Base-by-base conservation (phyloP, 2,329 filamentous ascomycete species). In the Ceratocystiopsis brevicomis region DNA sequence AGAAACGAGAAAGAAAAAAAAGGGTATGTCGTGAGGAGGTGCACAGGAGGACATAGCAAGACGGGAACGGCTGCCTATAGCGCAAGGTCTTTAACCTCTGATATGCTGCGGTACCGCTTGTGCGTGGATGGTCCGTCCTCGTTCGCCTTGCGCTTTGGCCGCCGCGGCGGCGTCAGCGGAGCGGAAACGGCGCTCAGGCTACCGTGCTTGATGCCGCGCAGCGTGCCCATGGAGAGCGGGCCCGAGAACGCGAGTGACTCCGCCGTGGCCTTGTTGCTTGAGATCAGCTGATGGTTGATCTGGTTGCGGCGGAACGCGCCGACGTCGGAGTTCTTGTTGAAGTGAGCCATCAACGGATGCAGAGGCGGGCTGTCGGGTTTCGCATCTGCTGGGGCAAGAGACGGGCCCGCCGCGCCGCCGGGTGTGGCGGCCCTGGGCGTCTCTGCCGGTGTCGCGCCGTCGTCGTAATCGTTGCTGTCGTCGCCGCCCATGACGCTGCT, bases 231-330 rank as follows among this genome's bases (percentile, higher is more conserved):
- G 55, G 73, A 66, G 58, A 76, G 70, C 8, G 72, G 68, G 41
- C 70, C 64, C 43, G 73, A 69, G 56, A 78, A 73, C 41, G 72
- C 67, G 21, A 81, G 64, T 36, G 76, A 76, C 52, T 79, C 70
- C 45, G 71, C 62, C 35, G 72, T 76, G 18, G 70, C 71, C 52
- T 73, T 69, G 53, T 69, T 71, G 59, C 70, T 74, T 49, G 70
- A 58, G 46, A 76, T 72, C 47, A 76, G 62, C 51, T 73, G 68
- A 54, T 73, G 68, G 54, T 73, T 72, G 64, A 65, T 75, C 56
- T 73, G 76, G 57, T 73, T 78, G 49, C 66, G 73, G 44, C 81
- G 81, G 66, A 90, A 92, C 1, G 82, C 80, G 35, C 81, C 81
- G 34, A 90, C 81, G 45, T 77, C 72, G 10, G 68, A 60, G 46